A percentile compares a stretch with the other conserved stretches of the same genome.
Conservation (phyloP, 2,329 filamentous ascomycete species). For the Chaetomium sp. region DNA sequence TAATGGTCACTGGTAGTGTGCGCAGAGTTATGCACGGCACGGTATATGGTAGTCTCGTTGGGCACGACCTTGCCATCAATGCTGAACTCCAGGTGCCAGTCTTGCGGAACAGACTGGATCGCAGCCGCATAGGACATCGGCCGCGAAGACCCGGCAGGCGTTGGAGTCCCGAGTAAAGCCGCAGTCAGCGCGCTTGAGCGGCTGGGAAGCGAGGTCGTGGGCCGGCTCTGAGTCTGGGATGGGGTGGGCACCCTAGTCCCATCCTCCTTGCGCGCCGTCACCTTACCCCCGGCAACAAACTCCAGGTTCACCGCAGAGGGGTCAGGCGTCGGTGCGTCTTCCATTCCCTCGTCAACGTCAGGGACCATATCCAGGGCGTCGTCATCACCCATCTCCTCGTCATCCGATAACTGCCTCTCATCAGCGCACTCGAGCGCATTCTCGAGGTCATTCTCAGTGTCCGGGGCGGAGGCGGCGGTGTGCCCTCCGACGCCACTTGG, state of each 20-base stretch:
- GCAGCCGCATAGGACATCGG: conserved; percentile 83
- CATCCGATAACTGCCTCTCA: conserved; percentile 78
- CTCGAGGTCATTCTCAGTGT: conserved; percentile 63
- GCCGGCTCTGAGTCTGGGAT: conserved; percentile 53
- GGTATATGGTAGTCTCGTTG: conserved; percentile 94
- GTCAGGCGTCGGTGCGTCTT: conserved; percentile 70
- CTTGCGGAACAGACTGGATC: conserved; percentile 76
- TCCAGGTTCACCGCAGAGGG: conserved; percentile 91
- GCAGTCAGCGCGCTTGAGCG: conserved; percentile 47
- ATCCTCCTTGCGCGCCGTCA: conserved; percentile 89
- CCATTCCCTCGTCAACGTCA: conserved; percentile 82
- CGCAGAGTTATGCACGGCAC: conserved; percentile 75
- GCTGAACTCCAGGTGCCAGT: conserved; percentile 97
- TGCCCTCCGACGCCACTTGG: conserved; percentile 55
- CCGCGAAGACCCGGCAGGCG: conserved; percentile 59
- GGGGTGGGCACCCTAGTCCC: conserved; percentile 85
- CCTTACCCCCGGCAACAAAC: conserved; percentile 80
- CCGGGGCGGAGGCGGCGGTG: conserved; percentile 55
- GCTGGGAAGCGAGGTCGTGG: conserved; percentile 42
- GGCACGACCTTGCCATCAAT: conserved; percentile 80
- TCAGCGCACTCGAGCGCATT: conserved; percentile 89
- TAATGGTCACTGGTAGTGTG: conserved; percentile 61
- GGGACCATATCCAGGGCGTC: conserved; percentile 84
- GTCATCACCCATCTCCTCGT: conserved; percentile 66
- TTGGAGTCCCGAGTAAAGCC: conserved; percentile 49